A percentile compares a stretch with the other conserved stretches of the same genome.
These are phyloP conservation scores for Microstroma glucosiphilum DNA, from an alignment of 1,284 basidiomycete species.

Conservation along the genomic window DNA sequence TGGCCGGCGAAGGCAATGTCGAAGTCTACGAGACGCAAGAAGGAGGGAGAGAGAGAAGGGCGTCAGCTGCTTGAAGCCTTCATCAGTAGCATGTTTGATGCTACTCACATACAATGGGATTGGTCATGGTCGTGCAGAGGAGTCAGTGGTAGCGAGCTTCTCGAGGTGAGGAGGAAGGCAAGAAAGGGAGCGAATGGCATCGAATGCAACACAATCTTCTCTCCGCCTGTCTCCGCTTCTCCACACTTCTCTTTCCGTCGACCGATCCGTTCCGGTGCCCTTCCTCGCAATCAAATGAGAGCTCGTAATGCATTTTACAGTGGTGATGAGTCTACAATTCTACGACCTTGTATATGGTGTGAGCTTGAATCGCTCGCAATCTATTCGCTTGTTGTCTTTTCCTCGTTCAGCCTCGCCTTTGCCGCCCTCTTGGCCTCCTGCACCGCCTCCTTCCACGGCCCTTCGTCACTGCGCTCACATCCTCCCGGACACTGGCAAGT, in stretches of 20 bases:
- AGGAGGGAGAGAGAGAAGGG: not conserved
- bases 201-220: too few species aligned
- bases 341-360: too few species aligned
- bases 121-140: not conserved
- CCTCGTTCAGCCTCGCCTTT: slow-evolving; percentile 1
- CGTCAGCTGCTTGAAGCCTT: not conserved
- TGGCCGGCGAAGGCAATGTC: slow-evolving; percentile 32
- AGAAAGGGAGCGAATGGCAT: too few species aligned
- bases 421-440: not conserved
- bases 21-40: slow-evolving; percentile 19
- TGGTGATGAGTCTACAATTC: too few species aligned
- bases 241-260: too few species aligned
- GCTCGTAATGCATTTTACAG: too few species aligned
- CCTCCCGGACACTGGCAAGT: slow-evolving; percentile 34
- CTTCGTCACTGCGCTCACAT: slow-evolving; percentile 30
- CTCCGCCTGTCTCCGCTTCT: too few species aligned
- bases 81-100: slow-evolving; percentile 13
- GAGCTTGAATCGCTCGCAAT: too few species aligned
- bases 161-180: too few species aligned
- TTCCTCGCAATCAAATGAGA: too few species aligned
- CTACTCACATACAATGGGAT: slow-evolving; percentile 4
- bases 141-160: too few species aligned
- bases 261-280: too few species aligned
- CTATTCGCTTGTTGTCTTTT: not conserved
- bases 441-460: slow-evolving; percentile 33